Conservation (phyloP, 2,329 filamentous ascomycete genomes). For the Venturia oleaginea region DNA sequence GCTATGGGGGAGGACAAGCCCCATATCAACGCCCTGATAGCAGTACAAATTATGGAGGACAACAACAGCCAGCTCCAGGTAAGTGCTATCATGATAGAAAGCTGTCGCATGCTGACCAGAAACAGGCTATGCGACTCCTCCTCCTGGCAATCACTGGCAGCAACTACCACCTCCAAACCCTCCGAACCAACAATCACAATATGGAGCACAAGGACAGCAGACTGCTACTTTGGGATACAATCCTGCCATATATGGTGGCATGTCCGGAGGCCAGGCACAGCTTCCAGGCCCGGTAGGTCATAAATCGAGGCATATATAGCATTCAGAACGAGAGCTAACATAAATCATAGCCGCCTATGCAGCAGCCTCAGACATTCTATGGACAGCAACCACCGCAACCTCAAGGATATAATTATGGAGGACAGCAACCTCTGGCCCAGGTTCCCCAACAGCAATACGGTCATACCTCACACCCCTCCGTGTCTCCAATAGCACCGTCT, state of each 20-base stretch:
- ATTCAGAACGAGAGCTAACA: not conserved
- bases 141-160: slow-evolving; percentile 1
- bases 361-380: not conserved
- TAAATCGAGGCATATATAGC: slow-evolving; percentile 5
- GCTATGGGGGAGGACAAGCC: slow-evolving; percentile 10
- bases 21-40: slow-evolving; percentile 10
- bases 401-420: not conserved
- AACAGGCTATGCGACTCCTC: not conserved
- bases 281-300: not conserved
- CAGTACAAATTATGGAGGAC: slow-evolving; percentile 10
- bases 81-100: not conserved
- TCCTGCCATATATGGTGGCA: slow-evolving; percentile 15
- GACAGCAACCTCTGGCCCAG: not conserved
- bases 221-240: slow-evolving; percentile 8
- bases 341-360: not conserved
- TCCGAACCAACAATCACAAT: slow-evolving; percentile 11
- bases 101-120: not conserved
- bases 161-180: slow-evolving; percentile 7
- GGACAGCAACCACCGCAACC: slow-evolving; percentile 5
- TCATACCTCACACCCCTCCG: slow-evolving; percentile 17
- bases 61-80: slow-evolving; percentile 1
- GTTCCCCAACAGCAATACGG: not conserved
- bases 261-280: slow-evolving; percentile 18
- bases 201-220: slow-evolving; percentile 15
- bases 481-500: slow-evolving; percentile 18